phyloP scores from a whole-genome alignment of 192 early-diverging fungal genomes.

The Coemansia asiatica region DNA sequence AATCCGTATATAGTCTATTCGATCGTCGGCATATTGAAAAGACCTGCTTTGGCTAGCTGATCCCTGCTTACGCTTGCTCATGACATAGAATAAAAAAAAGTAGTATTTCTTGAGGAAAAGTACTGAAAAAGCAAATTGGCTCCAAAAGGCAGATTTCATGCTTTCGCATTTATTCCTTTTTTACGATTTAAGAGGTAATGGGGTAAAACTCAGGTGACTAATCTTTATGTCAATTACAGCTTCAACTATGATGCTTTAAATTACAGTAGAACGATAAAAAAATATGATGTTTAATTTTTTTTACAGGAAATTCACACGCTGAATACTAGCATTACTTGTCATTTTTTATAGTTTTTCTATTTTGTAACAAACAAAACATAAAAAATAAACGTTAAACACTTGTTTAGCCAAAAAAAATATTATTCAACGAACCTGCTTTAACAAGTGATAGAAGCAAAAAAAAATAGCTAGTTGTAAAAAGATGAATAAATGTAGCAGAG shows the following conservation, averaged over 20 bases:
- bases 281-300: no score
- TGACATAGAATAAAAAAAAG: background rate
- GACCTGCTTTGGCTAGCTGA: background rate
- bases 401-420: background rate
- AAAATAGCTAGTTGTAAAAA: conserved; percentile 3
- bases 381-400: background rate
- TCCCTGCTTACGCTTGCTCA: background rate
- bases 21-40: conserved; percentile 9
- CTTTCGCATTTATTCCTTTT: no score
- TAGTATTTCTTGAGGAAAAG: no score
- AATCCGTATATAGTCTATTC: conserved; percentile 36
- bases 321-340: no score
- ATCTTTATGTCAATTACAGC: no score
- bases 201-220: no score
- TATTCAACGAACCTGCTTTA: background rate
- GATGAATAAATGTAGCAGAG: background rate
- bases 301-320: no score
- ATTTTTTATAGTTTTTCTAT: background rate
- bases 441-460: background rate
- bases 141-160: no score
- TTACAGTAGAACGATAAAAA: no score
- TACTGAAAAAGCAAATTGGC: no score
- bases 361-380: background rate
- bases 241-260: no score
- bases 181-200: no score